A percentile compares a stretch with the other conserved stretches of the same genome.
phyloP scores from a whole-genome alignment of 768 basidiomycete species.

The Tulasnella sp. region DNA sequence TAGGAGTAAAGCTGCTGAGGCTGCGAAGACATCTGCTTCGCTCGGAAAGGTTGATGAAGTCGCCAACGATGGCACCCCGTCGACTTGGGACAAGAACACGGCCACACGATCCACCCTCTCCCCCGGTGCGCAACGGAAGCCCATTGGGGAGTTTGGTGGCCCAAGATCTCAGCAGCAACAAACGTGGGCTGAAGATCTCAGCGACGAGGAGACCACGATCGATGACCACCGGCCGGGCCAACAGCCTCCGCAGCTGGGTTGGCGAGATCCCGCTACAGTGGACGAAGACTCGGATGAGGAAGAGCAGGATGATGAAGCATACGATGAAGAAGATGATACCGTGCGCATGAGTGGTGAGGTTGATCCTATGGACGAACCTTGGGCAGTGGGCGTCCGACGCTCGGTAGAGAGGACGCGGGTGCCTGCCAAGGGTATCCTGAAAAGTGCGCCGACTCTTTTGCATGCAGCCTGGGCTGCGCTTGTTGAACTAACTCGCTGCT shows the following conservation, averaged over 20 bases:
- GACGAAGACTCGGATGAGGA: slow-evolving; percentile 15
- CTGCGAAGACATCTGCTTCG: slow-evolving; percentile 44
- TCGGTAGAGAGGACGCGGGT: slow-evolving; percentile 53
- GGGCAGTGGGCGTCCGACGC: slow-evolving; percentile 64
- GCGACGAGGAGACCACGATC: slow-evolving; percentile 32
- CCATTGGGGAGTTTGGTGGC: slow-evolving; percentile 28
- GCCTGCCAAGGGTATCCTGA: slow-evolving; percentile 80
- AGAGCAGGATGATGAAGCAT: slow-evolving; percentile 42
- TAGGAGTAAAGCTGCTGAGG: slow-evolving; percentile 62
- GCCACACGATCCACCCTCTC: slow-evolving; percentile 17
- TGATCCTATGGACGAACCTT: slow-evolving; percentile 51
- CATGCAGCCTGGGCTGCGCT: background rate
- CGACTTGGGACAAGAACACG: slow-evolving; percentile 79
- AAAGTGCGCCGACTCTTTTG: slow-evolving; percentile 43
- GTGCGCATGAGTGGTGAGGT: slow-evolving; percentile 49
- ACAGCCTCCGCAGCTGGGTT: slow-evolving; percentile 20
- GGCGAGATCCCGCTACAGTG: slow-evolving; percentile 19
- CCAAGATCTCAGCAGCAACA: slow-evolving; percentile 37
- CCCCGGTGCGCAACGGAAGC: background rate
- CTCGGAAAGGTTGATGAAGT: slow-evolving; percentile 24
- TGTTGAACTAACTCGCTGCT: background rate
- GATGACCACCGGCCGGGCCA: slow-evolving; percentile 1
- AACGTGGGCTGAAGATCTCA: slow-evolving; percentile 56
- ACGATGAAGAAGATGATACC: slow-evolving; percentile 59
- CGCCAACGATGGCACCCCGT: slow-evolving; percentile 21